Conservation (phyloP, 1,284 basidiomycete species). For the Ceratobasidium sp. region DNA sequence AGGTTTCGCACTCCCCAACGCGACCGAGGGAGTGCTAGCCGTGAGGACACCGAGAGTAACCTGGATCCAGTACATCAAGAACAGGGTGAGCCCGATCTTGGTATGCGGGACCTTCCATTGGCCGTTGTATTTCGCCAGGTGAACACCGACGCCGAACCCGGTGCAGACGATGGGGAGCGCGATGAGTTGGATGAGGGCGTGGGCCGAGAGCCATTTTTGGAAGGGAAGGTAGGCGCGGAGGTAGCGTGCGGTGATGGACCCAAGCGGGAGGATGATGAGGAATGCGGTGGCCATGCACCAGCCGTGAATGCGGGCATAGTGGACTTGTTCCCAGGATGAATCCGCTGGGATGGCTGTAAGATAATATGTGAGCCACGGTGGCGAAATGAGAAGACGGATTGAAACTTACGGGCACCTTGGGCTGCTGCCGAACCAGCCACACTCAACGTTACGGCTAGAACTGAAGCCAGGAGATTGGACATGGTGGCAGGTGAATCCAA, state of each 20-base stretch:
- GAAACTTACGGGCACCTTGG: constrained; percentile 40
- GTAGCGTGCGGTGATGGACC: constrained; percentile 33
- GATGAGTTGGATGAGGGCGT: constrained; percentile 32
- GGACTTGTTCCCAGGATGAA: constrained; percentile 43
- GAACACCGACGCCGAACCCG: constrained; percentile 38
- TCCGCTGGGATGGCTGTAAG: constrained; percentile 25
- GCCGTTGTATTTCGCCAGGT: constrained; percentile 38
- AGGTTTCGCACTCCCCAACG: constrained; percentile 19
- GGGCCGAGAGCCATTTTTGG: constrained; percentile 33
- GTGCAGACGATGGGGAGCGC: constrained; percentile 24
- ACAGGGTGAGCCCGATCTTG: constrained; percentile 35
- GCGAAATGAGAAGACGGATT: background rate
- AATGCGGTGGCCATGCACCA: constrained; percentile 39
- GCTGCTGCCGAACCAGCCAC: constrained; percentile 12
- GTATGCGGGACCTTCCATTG: constrained; percentile 34
- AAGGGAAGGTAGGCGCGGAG: constrained; percentile 37
- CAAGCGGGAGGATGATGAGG: constrained; percentile 36
- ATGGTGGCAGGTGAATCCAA: constrained; percentile 8
- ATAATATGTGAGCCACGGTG: background rate
- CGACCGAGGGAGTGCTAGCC: constrained; percentile 13
- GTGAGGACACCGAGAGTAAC: constrained; percentile 21
- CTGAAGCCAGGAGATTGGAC: background rate
- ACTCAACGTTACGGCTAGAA: background rate
- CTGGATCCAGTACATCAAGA: constrained; percentile 43
- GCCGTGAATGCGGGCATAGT: constrained; percentile 36